A percentile compares a stretch with the other conserved stretches of the same genome.
These are phyloP conservation scores for Wickerhamiella kurtzmanii DNA, from an alignment of 805 yeast genomes.

Conservation along the genomic window DNA sequence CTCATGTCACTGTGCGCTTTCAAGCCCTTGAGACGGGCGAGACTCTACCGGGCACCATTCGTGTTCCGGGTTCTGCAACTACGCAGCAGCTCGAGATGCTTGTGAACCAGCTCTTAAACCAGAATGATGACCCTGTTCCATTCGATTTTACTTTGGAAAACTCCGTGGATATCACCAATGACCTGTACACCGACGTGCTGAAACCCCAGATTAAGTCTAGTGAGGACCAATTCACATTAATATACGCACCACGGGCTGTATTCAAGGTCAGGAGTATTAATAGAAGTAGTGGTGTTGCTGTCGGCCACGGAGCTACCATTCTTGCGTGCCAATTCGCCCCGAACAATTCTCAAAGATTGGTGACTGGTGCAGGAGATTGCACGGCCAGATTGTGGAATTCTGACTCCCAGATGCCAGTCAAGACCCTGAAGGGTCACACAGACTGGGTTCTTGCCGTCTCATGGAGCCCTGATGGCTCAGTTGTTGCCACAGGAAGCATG, in stretches of 20 bases:
- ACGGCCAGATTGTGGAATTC: constrained; percentile 97
- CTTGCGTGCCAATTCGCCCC: constrained; percentile 92
- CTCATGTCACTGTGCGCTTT: constrained; percentile 76
- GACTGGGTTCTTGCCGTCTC: constrained; percentile 90
- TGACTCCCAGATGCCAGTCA: constrained; percentile 80
- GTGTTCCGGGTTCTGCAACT: constrained; percentile 83
- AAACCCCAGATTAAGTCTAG: constrained; percentile 80
- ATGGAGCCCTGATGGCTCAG: constrained; percentile 84
- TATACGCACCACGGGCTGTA: constrained; percentile 88
- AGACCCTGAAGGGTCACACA: constrained; percentile 67
- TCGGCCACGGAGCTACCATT: constrained; percentile 92
- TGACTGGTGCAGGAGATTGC: constrained; percentile 91
- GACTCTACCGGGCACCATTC: constrained; percentile 62
- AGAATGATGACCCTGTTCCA: constrained; percentile 70
- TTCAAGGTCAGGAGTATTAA: constrained; percentile 88
- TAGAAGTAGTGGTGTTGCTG: constrained; percentile 77
- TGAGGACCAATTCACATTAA: constrained; percentile 82
- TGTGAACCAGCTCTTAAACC: constrained; percentile 53
- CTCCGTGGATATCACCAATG: constrained; percentile 44
- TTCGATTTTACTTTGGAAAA: constrained; percentile 61
- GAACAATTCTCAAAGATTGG: constrained; percentile 66
- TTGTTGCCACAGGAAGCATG: constrained; percentile 93
- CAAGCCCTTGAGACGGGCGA: constrained; percentile 92
- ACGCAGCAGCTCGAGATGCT: constrained; percentile 81
- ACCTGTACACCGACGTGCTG: constrained; percentile 64